Evolutionary conservation across 768 basidiomycete genomes (phyloP).

Genomic region (Leccinum olivaceopallidum): DNA sequence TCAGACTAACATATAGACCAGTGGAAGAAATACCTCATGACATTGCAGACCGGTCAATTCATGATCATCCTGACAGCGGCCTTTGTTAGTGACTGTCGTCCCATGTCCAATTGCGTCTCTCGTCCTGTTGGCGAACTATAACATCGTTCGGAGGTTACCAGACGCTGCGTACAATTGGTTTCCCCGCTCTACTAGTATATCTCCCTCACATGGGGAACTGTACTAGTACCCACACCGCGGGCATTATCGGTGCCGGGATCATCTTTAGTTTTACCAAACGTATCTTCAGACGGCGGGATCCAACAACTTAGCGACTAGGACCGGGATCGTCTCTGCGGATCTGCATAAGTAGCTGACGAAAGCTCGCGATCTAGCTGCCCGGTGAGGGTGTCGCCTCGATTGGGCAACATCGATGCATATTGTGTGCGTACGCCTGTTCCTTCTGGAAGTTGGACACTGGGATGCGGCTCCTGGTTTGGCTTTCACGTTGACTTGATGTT

Average conservation of each 20-base stretch:
- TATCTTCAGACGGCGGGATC: conserved; percentile 13
- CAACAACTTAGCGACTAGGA: neutral
- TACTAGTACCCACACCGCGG: conserved; percentile 10
- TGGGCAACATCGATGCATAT: neutral
- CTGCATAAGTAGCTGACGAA: neutral
- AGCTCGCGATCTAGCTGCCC: neutral
- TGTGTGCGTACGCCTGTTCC: neutral
- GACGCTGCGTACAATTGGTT: conserved; percentile 14
- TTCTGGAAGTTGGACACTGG: neutral
- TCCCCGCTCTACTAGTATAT: neutral
- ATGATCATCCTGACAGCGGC: conserved; percentile 14
- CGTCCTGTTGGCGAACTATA: neutral
- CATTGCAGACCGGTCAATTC: conserved; percentile 26
- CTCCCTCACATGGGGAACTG: conserved; percentile 22
- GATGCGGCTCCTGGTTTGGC: neutral
- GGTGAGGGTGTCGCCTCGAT: neutral
- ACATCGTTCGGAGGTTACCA: neutral
- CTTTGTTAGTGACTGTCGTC: conserved; percentile 15
- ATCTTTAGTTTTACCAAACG: conserved; percentile 18
- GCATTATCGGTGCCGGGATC: conserved; percentile 12
- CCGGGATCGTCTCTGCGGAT: neutral
- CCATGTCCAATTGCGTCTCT: neutral
- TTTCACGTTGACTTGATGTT: neutral
- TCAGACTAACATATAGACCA: neutral
- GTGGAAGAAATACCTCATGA: conserved; percentile 29